phyloP scores from a whole-genome alignment of 768 basidiomycete genomes.

The Lactarius psammicola region DNA sequence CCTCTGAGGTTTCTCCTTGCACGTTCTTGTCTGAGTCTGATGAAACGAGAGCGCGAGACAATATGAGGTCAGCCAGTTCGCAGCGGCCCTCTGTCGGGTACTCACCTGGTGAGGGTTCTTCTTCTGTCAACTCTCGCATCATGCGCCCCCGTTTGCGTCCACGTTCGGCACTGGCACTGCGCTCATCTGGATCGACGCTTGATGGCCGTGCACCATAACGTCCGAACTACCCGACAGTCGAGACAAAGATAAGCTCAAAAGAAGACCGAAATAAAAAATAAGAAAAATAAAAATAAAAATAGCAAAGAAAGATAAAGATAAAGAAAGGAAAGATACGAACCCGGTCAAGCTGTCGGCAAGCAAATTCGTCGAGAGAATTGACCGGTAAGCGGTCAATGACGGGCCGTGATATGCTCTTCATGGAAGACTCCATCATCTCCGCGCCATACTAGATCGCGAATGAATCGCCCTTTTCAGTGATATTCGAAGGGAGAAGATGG shows the following conservation, averaged over 20 bases:
- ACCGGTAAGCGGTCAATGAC: slow-evolving; percentile 79
- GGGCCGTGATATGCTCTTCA: slow-evolving; percentile 76
- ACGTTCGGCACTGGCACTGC: slow-evolving; percentile 15
- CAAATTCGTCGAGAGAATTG: slow-evolving; percentile 80
- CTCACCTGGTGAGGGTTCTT: slow-evolving; percentile 14
- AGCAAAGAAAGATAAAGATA: slow-evolving; percentile 1
- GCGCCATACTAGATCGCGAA: slow-evolving; percentile 67
- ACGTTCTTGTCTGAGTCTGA: slow-evolving; percentile 12
- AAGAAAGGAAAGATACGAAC: slow-evolving; percentile 45
- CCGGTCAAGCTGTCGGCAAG: slow-evolving; percentile 81
- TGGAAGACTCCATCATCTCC: slow-evolving; percentile 81
- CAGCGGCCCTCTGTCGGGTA: neutral
- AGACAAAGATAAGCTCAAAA: slow-evolving; percentile 2
- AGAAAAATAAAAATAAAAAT: no score
- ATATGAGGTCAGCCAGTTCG: neutral
- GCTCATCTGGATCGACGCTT: slow-evolving; percentile 17
- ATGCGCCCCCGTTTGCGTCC: slow-evolving; percentile 26
- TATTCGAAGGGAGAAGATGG: neutral
- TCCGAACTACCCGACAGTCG: slow-evolving; percentile 18
- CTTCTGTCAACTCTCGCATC: slow-evolving; percentile 13
- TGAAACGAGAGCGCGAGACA: neutral
- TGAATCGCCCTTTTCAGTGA: neutral
- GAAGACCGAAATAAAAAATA: neutral
- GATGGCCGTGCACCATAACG: slow-evolving; percentile 21
- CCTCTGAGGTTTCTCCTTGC: slow-evolving; percentile 30